Evolutionary conservation across 495 filamentous ascomycete species (phyloP), one percentile per base, ranked within the genome.

Genomic region (Aspergillus ostianus): DNA sequence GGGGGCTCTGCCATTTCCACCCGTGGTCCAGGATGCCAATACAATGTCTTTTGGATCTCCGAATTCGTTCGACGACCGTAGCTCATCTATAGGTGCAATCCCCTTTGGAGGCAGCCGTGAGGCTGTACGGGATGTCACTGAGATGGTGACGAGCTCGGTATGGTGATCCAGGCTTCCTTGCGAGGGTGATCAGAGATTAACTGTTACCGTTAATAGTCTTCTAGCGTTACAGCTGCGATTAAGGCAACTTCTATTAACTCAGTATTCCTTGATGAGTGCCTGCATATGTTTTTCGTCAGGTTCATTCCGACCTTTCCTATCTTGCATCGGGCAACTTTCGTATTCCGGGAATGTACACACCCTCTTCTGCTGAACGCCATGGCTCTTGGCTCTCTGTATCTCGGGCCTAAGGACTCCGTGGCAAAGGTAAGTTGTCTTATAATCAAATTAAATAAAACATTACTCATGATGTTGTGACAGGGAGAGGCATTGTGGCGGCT

Each of bases 221-320:
- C 76, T 1, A 76, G 70, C 52, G 72, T 80, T 8, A 80, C 78
- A 12, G 76, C 78, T 48, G 78, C 75, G 18, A 74, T 79, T 29
- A 78, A 81, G 56, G 69, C 77, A 23, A 76, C 70, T 2, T 80
- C 76, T 5, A 70, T 81, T 21, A 80, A 76, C 36, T 81, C 78
- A 1, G 77, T 81, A 19, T 80, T 81, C 32, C 65, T 81, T 6
- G 78, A 81, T 52, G 76, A 80, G 56, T 79, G 78, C 56, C 58
- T 81, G 6, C 78, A 81, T 55, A 79, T 81, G 76, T 81, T 81
- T 70, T 81, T 81, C 51, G 75, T 73, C 13, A 70, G 75, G 13
- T 81, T 81, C 56, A 80, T 80, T 18, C 77, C 78, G 6, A 80
- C 77, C 2, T 82, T 82, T 27, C 79, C 79, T 5, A 70, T 82